A percentile compares a stretch with the other conserved stretches of the same genome.
These are phyloP conservation scores for Penstemon barbatus DNA, from an alignment of 257 asterid species.

Conservation along the genomic window DNA sequence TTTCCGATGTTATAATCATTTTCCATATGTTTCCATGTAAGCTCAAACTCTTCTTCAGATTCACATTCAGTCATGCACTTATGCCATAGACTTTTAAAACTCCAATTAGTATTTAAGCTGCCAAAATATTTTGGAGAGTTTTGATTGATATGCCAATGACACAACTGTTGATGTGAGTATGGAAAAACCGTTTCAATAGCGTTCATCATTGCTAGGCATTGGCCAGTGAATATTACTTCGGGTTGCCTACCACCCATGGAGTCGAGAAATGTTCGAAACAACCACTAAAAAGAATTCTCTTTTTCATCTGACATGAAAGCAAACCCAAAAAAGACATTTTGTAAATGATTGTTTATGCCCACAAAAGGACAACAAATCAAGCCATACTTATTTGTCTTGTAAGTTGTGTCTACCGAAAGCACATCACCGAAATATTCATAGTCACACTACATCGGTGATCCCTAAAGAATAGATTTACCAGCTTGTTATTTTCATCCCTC, in stretches of 20 bases:
- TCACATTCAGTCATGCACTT: too few species aligned
- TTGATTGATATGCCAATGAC: slow-evolving; percentile 17
- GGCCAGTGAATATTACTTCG: neutral
- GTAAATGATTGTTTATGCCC: neutral
- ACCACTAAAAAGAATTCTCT: neutral
- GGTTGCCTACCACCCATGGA: neutral
- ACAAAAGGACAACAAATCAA: neutral
- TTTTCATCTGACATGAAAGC: neutral
- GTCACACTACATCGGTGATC: too few species aligned
- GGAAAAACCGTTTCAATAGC: neutral
- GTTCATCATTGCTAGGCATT: slow-evolving; percentile 11
- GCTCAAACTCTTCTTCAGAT: too few species aligned
- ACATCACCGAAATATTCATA: too few species aligned
- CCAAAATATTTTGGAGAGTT: neutral
- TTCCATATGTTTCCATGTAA: neutral
- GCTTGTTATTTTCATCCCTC: too few species aligned
- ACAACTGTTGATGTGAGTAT: neutral
- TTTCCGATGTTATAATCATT: neutral
- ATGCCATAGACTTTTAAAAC: too few species aligned
- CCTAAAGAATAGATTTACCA: too few species aligned
- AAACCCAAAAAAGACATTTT: neutral
- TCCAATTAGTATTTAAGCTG: neutral
- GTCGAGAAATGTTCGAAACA: neutral
- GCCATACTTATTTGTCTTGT: neutral
- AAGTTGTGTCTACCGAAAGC: neutral